Conservation (phyloP, 371 early-diverging fungal species). For the Mortierella sp. region DNA sequence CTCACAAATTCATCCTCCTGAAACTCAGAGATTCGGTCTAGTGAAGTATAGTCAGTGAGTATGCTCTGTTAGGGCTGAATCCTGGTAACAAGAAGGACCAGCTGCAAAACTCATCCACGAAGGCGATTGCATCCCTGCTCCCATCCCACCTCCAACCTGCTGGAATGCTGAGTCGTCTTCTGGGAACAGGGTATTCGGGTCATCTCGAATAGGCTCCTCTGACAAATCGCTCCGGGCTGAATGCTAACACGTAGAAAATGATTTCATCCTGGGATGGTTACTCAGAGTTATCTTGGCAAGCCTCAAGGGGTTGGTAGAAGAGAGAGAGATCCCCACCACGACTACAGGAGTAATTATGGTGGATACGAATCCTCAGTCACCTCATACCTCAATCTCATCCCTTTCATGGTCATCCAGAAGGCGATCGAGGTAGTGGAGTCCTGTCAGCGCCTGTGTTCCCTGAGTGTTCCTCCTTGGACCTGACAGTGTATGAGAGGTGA, state of each 20-base stretch:
- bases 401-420: conserved; percentile 41
- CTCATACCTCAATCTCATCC: too few relatives aligned
- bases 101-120: neutral
- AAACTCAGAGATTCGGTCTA: conserved; percentile 70
- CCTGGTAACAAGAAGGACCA: neutral
- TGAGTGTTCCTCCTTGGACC: too few relatives aligned
- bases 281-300: too few relatives aligned
- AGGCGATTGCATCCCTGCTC: neutral
- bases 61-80: neutral
- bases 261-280: neutral
- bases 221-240: neutral
- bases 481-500: too few relatives aligned
- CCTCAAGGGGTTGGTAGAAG: too few relatives aligned
- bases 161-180: conserved; percentile 51
- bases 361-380: too few relatives aligned
- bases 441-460: conserved; percentile 34
- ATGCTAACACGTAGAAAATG: neutral
- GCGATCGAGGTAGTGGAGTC: conserved; percentile 43
- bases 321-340: too few relatives aligned
- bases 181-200: conserved; percentile 21
- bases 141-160: conserved; percentile 41
- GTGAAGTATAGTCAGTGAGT: neutral
- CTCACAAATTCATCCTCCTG: conserved; percentile 85
- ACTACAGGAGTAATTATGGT: too few relatives aligned
- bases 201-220: neutral